Evolutionary conservation across 1,139 yeast genomes (phyloP), one percentile per base, ranked within the genome.

Genomic region (Saccharomyces hybrid): DNA sequence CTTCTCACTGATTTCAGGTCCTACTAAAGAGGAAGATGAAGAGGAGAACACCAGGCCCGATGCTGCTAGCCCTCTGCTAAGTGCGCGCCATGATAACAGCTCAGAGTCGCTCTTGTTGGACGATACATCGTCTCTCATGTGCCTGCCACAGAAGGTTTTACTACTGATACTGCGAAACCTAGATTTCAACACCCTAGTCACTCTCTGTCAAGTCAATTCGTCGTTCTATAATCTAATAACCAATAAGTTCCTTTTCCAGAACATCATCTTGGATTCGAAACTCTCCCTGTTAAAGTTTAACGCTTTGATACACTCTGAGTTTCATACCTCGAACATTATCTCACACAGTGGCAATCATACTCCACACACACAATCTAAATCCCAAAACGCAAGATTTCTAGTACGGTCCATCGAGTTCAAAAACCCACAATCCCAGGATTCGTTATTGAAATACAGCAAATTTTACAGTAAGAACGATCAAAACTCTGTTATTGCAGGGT

Each of bases 371-470:
- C 42, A 38, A 27, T 46, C 50, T 14, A 47, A 52, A 38, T 55
- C 60, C 1, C 61, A 60, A 49, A 66, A 67, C 48, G 59, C 60
- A 13, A 57, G 71, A 47, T 65, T 66, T 50, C 50, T 66, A 25
- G 65, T 67, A 3, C 57, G 59, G 19, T 55, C 65, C 8, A 58
- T 66, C n/a, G 69, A 67, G 48, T 68, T 68, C 54, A 58, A 56
- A 9, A 57, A 66, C 42, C 72, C 72, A 4, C 65, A 65, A 51
- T 67, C 65, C 46, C 69, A 66, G 49, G 71, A 68, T 50, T 67
- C 71, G n/a, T 44, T 67, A 7, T 57, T 67, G 52, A 68, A 68
- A 55, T 68, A 67, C 51, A 61, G 68, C 49, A 65, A 62, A 47
- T 67, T 57, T 49, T 60, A 66, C 48, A 58, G 54, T 26, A 59